Conservation (phyloP, 441 rosid species). For the Brassica balearica region DNA sequence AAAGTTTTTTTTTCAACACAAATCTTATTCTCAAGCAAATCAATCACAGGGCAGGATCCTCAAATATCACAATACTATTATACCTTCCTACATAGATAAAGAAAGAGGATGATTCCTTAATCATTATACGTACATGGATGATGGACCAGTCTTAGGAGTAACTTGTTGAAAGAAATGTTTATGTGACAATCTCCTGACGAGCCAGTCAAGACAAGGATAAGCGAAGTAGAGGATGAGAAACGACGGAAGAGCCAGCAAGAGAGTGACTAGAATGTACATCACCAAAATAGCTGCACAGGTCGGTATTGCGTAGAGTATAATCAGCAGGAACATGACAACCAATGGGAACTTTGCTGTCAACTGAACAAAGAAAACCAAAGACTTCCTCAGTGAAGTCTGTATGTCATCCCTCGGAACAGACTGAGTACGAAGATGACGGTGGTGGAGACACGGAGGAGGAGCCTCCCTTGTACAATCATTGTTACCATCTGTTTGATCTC, state of each 20-base stretch:
- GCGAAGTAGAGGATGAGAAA: conserved; percentile 75
- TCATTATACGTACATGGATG: conserved; percentile 30
- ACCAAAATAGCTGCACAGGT: conserved; percentile 74
- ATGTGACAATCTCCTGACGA: conserved; percentile 71
- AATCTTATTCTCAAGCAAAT: conserved; percentile 17
- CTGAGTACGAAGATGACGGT: conserved; percentile 23
- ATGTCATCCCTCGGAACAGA: conserved; percentile 39
- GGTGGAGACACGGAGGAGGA: conserved; percentile 26
- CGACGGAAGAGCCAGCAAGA: conserved; percentile 71
- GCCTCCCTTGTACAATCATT: conserved; percentile 30
- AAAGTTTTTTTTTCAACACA: background rate
- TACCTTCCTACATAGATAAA: conserved; percentile 18
- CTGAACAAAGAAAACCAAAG: conserved; percentile 64
- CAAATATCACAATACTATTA: conserved; percentile 21
- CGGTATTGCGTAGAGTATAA: conserved; percentile 72
- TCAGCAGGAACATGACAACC: conserved; percentile 71
- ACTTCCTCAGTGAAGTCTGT: conserved; percentile 57
- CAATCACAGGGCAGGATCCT: conserved; percentile 2
- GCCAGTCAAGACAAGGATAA: conserved; percentile 82
- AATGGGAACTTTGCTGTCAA: conserved; percentile 77
- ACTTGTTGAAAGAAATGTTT: conserved; percentile 35
- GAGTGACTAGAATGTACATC: conserved; percentile 65
- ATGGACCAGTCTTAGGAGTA: background rate
- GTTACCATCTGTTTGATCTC: conserved; percentile 39
- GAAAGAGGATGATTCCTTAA: background rate